Evolutionary conservation across 148 eudicot species (phyloP), one percentile per base, ranked within the genome.

Genomic region (Selenicereus undatus): DNA sequence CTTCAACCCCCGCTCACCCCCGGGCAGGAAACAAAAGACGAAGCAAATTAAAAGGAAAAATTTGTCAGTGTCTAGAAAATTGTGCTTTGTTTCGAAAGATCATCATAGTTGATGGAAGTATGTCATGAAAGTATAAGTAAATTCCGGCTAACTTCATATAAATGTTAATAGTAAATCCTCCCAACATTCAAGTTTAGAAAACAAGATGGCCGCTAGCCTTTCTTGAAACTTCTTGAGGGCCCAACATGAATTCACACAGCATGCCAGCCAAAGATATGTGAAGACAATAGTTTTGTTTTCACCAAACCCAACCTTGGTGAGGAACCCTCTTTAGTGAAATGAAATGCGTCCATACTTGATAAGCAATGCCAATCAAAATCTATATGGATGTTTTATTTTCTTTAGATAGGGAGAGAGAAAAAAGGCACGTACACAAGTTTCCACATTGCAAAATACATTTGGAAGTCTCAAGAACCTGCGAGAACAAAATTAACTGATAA

Each of bases 381-480:
- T 21, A 22, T 24, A 72, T 39, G 24, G 24, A 16, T 45, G 5
- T 45, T 45, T 16, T n/a, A 12, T 74, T 74, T 50, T 66, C 71
- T 66, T 24, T 24, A 17, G n/a, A 62, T 9, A 4, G 36, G 48
- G 39, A 30, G n/a, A 54, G 32, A 51, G n/a, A n/a, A n/a, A n/a
- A 43, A 83, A 58, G 45, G 39, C 80, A 91, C 97, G 92, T 90
- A 94, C 98, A 91, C 87, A 85, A 58, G 85, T 90, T 89, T 94
- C 97, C 74, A 81, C 86, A 81, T 78, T 84, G 78, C 90, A 92
- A 72, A 90, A 86, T 79, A 88, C 93, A 85, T 89, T 92, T 84
- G 87, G 98, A 86, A 94, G 92, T 82, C 91, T 89, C 92, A 94
- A 83, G 71, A 36, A 86, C 85, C 98, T 94, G 95, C 90, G 87